A percentile compares a stretch with the other conserved stretches of the same genome.
These are phyloP conservation scores for Niebla homalea DNA, from an alignment of 495 filamentous ascomycete genomes.

Conservation along the genomic window DNA sequence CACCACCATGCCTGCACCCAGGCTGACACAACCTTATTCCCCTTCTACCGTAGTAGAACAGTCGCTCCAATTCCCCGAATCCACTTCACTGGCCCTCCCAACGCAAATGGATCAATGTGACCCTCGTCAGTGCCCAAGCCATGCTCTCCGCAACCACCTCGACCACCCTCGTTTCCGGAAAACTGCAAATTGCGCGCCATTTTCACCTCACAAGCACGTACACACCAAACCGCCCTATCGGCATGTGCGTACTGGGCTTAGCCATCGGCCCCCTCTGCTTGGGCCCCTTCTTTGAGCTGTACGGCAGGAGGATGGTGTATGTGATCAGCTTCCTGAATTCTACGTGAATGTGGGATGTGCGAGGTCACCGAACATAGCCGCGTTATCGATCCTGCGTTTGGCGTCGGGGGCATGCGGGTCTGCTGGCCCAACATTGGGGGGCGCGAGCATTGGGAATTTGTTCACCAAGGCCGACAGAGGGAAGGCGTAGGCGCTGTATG, in stretches of 20 bases:
- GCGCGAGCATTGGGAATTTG: constrained; percentile 4
- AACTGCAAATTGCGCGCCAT: constrained; percentile 24
- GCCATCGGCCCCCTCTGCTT: constrained; percentile 21
- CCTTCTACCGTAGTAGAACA: too few relatives aligned
- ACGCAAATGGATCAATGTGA: constrained; percentile 1
- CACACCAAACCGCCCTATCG: neutral
- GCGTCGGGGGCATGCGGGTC: constrained; percentile 24
- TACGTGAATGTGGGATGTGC: constrained; percentile 24
- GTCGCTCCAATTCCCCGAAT: too few relatives aligned
- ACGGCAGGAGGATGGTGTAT: constrained; percentile 23
- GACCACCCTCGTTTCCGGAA: constrained; percentile 26
- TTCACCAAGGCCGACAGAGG: constrained; percentile 3
- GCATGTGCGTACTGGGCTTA: neutral
- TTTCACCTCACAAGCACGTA: constrained; percentile 13
- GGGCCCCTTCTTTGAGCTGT: constrained; percentile 26
- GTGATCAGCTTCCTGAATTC: constrained; percentile 21
- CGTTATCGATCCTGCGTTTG: constrained; percentile 25
- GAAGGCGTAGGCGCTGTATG: constrained; percentile 38
- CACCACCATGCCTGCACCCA: too few relatives aligned
- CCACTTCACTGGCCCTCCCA: neutral
- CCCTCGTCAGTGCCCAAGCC: constrained; percentile 2
- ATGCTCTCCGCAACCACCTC: constrained; percentile 15
- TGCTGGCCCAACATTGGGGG: constrained; percentile 10
- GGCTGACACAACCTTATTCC: too few relatives aligned
- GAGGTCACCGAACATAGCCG: constrained; percentile 19